phyloP scores from a whole-genome alignment of 208 protist genomes.

The Acanthamoeba royreba region DNA sequence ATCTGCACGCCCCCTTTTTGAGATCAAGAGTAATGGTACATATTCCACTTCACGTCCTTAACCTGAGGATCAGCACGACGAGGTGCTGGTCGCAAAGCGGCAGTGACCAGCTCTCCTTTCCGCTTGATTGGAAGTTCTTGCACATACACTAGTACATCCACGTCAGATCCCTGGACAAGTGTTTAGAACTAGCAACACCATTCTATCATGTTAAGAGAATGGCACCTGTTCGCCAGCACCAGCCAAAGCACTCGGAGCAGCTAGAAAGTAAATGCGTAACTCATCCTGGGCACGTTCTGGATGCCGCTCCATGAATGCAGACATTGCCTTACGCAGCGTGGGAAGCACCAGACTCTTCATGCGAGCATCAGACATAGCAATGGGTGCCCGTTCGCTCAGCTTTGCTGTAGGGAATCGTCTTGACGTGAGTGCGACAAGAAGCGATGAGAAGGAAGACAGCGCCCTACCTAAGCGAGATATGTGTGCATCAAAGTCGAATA shows the following conservation, averaged over 20 bases:
- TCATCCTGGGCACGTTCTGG: not conserved
- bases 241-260: not conserved
- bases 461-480: not conserved
- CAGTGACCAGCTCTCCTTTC: not conserved
- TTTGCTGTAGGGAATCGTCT: not conserved
- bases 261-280: constrained; percentile 1
- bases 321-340: not conserved
- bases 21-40: too few species aligned
- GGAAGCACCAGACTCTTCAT: not conserved
- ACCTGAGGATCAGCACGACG: not conserved
- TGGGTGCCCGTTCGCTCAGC: not conserved
- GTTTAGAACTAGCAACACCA: not conserved
- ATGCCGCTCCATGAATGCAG: not conserved
- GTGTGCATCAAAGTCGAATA: constrained; percentile 11
- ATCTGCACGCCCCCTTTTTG: too few species aligned
- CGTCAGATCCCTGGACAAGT: not conserved
- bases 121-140: not conserved
- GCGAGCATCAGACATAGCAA: not conserved
- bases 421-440: too few species aligned
- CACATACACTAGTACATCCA: constrained; percentile 2
- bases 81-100: not conserved
- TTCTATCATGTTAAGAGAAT: too few species aligned
- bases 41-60: constrained; percentile 27
- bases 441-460: too few species aligned
- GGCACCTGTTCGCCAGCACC: not conserved